Evolutionary conservation across 1,284 basidiomycete species (phyloP).

Genomic region (Cystobasidium sp.): DNA sequence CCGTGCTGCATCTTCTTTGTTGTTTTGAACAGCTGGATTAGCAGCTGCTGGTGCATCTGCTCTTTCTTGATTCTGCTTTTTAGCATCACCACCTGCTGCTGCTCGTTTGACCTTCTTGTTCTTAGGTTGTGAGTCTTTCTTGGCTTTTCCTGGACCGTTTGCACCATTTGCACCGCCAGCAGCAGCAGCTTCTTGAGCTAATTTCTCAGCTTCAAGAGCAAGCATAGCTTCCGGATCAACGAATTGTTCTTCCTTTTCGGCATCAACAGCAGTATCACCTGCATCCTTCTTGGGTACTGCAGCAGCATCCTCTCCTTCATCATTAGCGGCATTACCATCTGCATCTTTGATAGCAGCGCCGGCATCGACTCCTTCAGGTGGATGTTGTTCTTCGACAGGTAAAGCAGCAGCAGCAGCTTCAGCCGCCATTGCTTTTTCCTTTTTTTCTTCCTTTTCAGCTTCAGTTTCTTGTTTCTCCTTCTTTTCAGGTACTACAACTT

Average conservation of each 20-base stretch:
- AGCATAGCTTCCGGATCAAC: conserved; percentile 40
- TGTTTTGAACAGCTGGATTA: conserved; percentile 29
- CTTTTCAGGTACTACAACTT: conserved; percentile 35
- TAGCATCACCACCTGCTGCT: background rate
- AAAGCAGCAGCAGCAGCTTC: conserved; percentile 48
- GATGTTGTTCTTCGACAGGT: conserved; percentile 39
- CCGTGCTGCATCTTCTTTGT: conserved; percentile 25
- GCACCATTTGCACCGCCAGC: conserved; percentile 13
- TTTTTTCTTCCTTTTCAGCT: conserved; percentile 55
- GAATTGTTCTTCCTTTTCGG: conserved; percentile 38
- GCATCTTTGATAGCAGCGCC: conserved; percentile 21
- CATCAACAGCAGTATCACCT: conserved; percentile 17
- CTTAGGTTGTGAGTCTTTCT: background rate
- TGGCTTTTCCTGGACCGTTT: background rate
- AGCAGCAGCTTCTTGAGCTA: conserved; percentile 20
- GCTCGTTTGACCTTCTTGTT: background rate
- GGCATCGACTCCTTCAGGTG: conserved; percentile 29
- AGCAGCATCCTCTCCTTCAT: background rate
- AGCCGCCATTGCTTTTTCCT: conserved; percentile 55
- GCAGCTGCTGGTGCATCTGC: conserved; percentile 37
- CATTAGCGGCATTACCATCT: background rate
- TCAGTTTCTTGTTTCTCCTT: conserved; percentile 46
- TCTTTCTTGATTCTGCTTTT: conserved; percentile 11
- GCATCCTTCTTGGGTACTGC: too few species aligned
- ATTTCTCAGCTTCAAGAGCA: conserved; percentile 37